phyloP scores from a whole-genome alignment of 108 stramenopile genomes.

The Cyclotella choctawhatcheeana region DNA sequence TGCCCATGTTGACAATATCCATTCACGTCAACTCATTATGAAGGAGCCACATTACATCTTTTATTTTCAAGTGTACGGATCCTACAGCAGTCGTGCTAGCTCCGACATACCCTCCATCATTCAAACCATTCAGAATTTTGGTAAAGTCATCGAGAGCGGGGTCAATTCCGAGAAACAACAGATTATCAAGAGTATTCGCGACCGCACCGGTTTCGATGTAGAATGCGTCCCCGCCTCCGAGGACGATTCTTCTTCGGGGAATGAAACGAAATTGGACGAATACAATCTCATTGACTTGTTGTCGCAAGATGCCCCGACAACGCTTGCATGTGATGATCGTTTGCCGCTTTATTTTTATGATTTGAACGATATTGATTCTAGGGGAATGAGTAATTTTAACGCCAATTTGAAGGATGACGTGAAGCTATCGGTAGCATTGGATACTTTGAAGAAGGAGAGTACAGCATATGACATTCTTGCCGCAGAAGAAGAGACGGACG shows the following conservation, averaged over 20 bases:
- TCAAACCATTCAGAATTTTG: neutral
- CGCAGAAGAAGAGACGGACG: neutral
- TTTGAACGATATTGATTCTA: neutral
- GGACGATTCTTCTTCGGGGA: neutral
- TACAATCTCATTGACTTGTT: neutral
- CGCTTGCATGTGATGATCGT: neutral
- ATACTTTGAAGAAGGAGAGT: neutral
- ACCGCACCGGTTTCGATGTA: neutral
- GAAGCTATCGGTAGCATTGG: neutral
- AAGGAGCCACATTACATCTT: neutral
- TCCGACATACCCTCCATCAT: neutral
- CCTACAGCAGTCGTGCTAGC: neutral
- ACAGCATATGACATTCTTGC: neutral
- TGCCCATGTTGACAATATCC: neutral
- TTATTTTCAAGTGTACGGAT: conserved; percentile 5
- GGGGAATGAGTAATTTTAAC: neutral
- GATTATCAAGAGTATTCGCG: neutral
- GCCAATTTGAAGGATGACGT: neutral
- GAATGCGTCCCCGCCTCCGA: neutral
- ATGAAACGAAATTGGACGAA: neutral
- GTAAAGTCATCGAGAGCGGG: neutral
- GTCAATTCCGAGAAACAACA: neutral
- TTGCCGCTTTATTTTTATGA: neutral
- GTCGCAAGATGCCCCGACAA: neutral
- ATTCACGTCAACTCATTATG: neutral